Percentiles rank a stretch among this genome's conserved stretches.
Evolutionary conservation across 1,284 basidiomycete genomes (phyloP).

Genomic region (Ustilago sp.): DNA sequence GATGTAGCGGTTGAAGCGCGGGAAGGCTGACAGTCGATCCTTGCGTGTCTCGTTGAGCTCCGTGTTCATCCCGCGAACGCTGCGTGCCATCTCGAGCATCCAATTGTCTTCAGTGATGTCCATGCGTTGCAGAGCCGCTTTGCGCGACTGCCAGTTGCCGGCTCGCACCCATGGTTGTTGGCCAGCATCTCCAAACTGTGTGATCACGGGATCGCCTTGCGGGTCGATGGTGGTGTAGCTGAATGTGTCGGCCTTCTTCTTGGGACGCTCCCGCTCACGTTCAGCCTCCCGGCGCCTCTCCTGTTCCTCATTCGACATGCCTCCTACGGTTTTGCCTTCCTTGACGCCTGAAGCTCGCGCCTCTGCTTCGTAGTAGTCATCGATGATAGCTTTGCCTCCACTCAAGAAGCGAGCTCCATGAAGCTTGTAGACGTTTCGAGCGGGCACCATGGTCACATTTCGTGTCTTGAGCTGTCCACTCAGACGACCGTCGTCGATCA

Average conservation of each 20-base stretch:
- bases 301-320: conserved; percentile 54
- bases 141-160: conserved; percentile 53
- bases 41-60: conserved; percentile 61
- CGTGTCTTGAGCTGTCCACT: conserved; percentile 88
- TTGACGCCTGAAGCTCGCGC: conserved; percentile 73
- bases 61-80: conserved; percentile 64
- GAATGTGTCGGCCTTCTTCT: conserved; percentile 58
- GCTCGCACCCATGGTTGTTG: conserved; percentile 63
- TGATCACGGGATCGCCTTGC: conserved; percentile 62
- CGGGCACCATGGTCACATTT: conserved; percentile 91
- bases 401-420: conserved; percentile 91
- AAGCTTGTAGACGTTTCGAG: conserved; percentile 91
- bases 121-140: conserved; percentile 51
- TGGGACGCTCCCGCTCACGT: conserved; percentile 53
- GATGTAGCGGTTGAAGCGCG: conserved; percentile 47
- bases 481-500: conserved; percentile 87
- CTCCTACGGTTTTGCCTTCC: conserved; percentile 66
- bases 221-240: conserved; percentile 57
- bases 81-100: conserved; percentile 67
- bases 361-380: conserved; percentile 94
- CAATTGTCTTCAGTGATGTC: conserved; percentile 67
- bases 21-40: conserved; percentile 56
- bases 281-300: conserved; percentile 58
- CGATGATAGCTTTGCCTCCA: conserved; percentile 87
- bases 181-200: conserved; percentile 66